Evolutionary conservation across 345 rosid species (phyloP), one percentile per base, ranked within the genome.

Genomic region (Rubroshorea leprosula): DNA sequence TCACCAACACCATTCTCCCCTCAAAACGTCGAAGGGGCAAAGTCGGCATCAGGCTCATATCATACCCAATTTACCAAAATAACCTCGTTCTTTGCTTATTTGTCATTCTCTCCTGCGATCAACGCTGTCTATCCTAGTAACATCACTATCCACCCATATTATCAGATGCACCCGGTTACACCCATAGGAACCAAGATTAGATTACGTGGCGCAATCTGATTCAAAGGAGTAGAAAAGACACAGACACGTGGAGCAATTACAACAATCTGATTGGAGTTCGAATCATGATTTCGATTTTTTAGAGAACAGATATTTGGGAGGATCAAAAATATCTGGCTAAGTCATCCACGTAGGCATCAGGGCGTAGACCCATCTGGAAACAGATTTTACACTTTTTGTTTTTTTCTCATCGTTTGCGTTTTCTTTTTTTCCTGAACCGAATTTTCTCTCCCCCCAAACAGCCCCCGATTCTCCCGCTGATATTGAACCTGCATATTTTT

Each of bases 271-370:
- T 44, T 44, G 17, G 47, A 44, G n/a, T 0, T 4, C 2, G n/a
- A 16, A 10, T 15, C 1, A 51, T 39, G 51, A 43, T 25, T 20
- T 27, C 12, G 35, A 68, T n/a, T n/a, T 44, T 1, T 38, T 23
- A 23, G 58, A 21, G 39, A 38, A 16, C 10, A 83, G 84, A 83
- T 85, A 76, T 84, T 79, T 70, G 55, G 70, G n/a, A 63, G 69
- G 78, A 88, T 85, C 75, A 60, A 78, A 86, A 89, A 89, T 81
- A 89, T 89, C 89, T 77, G 61, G 72, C 68, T 63, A 51, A 76
- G 63, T 69, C 76, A 79, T 80, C 96, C 97, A 92, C 89, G 96
- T 76, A 43, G 83, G 87, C 94, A 62, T 5, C 15, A 0, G 13
- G 16, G 26, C n/a, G 57, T 15, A 47, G 68, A 69, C 55, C 79